Evolutionary conservation across 1,284 basidiomycete genomes (phyloP).

Genomic region (Cryptococcus floricola): DNA sequence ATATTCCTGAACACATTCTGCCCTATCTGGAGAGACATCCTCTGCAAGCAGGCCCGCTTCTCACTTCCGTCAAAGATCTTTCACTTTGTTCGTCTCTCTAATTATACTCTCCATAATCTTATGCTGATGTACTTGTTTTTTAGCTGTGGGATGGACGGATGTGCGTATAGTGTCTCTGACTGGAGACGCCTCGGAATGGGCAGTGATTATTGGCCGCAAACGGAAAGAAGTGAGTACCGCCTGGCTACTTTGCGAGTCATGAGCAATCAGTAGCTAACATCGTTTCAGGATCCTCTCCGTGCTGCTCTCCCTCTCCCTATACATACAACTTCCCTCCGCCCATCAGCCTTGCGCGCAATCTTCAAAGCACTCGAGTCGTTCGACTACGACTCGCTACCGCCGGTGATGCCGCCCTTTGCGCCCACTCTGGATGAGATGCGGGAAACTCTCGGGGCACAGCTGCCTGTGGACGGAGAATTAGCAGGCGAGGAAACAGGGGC

Average conservation of each 20-base stretch:
- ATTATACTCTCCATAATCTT: neutral
- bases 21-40: conserved; percentile 22
- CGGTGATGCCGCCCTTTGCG: conserved; percentile 25
- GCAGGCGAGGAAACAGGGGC: neutral
- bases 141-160: conserved; percentile 49
- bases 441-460: conserved; percentile 6
- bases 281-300: conserved; percentile 40
- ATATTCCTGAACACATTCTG: conserved; percentile 10
- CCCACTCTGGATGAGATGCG: conserved; percentile 24
- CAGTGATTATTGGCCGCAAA: conserved; percentile 43
- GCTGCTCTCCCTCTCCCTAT: conserved; percentile 45
- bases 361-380: conserved; percentile 29
- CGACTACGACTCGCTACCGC: conserved; percentile 18
- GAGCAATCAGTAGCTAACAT: neutral
- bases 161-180: conserved; percentile 28
- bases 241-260: neutral
- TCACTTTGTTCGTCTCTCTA: conserved; percentile 35
- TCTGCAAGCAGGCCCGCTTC: conserved; percentile 41
- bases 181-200: conserved; percentile 29
- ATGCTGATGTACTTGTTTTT: neutral
- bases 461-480: conserved; percentile 1
- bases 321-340: conserved; percentile 41
- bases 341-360: conserved; percentile 36
- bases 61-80: conserved; percentile 45
- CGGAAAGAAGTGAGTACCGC: conserved; percentile 25